phyloP scores from a whole-genome alignment of 257 asterid genomes.

The Marsdenia floribunda region DNA sequence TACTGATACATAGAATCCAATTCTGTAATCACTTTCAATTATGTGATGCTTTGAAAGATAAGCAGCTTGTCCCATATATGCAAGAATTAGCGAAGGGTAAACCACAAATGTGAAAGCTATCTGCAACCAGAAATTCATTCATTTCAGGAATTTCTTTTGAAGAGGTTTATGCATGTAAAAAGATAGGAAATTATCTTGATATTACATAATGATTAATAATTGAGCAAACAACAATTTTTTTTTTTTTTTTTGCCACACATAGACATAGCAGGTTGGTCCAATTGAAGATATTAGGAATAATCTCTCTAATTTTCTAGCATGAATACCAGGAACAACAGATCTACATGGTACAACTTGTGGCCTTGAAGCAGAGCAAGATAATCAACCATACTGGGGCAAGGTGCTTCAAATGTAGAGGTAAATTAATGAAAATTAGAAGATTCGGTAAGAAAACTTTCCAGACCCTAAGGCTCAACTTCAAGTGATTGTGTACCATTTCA shows the following conservation, averaged over 20 bases:
- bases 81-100: constrained; percentile 88
- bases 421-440: background rate
- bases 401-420: background rate
- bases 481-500: background rate
- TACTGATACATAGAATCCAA: constrained; percentile 90
- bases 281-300: background rate
- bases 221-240: background rate
- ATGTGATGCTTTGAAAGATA: constrained; percentile 86
- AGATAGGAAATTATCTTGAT: background rate
- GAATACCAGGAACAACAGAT: background rate
- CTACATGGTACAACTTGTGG: background rate
- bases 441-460: background rate
- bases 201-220: background rate
- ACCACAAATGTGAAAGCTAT: constrained; percentile 84
- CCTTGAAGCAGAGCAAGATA: background rate
- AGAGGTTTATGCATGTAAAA: background rate
- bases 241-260: background rate
- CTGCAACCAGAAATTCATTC: constrained; percentile 35
- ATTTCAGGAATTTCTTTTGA: constrained; percentile 2
- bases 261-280: background rate
- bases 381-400: background rate
- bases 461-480: background rate
- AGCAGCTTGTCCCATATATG: constrained; percentile 99
- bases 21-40: constrained; percentile 55
- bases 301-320: background rate